Conservation (phyloP, 345 rosid species). For the Trapa incisa region DNA sequence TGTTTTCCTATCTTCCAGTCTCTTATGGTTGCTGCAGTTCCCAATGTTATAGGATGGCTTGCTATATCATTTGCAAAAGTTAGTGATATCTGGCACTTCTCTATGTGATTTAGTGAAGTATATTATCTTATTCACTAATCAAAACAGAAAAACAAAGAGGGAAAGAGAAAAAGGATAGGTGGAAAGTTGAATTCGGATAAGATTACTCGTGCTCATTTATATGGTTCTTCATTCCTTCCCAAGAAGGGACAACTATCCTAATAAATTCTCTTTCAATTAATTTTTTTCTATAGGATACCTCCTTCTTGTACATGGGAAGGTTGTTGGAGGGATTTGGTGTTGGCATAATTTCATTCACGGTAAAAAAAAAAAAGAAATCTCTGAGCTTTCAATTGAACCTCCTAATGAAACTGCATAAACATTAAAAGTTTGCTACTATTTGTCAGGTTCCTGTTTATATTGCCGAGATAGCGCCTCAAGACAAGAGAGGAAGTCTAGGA, state of each 20-base stretch:
- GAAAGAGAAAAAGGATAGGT: not conserved
- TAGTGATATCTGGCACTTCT: conserved; percentile 14
- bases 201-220: not conserved
- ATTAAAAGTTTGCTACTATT: not conserved
- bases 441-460: conserved; percentile 67
- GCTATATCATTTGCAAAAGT: conserved; percentile 56
- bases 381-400: not conserved
- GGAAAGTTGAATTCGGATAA: not conserved
- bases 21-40: conserved; percentile 64
- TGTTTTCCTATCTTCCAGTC: conserved; percentile 27
- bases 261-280: not conserved
- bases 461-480: conserved; percentile 71
- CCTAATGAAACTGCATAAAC: not conserved
- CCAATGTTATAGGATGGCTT: conserved; percentile 72
- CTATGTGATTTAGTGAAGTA: not conserved
- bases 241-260: not conserved
- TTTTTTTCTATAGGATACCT: conserved; percentile 39
- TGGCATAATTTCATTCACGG: conserved; percentile 66
- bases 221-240: not conserved
- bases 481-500: conserved; percentile 66
- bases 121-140: not conserved
- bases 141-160: too few relatives aligned
- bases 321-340: conserved; percentile 70
- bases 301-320: conserved; percentile 71
- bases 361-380: conserved; percentile 9